phyloP scores from a whole-genome alignment of 805 yeast species.

The Lachancea fermentati region DNA sequence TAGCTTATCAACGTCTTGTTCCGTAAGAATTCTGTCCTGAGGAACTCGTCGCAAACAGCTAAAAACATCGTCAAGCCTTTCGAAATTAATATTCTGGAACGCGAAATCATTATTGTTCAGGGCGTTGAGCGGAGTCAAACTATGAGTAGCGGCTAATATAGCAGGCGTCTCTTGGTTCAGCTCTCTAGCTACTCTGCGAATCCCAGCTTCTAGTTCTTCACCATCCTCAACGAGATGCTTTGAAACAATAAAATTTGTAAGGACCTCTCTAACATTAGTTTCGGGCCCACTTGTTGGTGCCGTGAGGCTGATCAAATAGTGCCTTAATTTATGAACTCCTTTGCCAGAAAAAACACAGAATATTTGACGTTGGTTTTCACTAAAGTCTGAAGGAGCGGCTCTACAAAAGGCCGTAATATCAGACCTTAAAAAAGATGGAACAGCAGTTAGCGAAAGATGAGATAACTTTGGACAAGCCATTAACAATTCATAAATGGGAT shows the following conservation, averaged over 20 bases:
- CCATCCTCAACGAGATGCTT: slow-evolving; percentile 22
- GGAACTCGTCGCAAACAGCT: slow-evolving; percentile 16
- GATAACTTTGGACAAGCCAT: slow-evolving; percentile 81
- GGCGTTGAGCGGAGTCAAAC: slow-evolving; percentile 28
- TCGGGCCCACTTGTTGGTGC: slow-evolving; percentile 33
- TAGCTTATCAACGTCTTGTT: slow-evolving; percentile 20
- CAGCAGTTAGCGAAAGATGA: slow-evolving; percentile 89
- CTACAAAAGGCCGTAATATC: slow-evolving; percentile 86
- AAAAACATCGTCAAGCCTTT: slow-evolving; percentile 26
- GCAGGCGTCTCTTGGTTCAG: slow-evolving; percentile 33
- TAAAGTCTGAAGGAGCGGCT: slow-evolving; percentile 88
- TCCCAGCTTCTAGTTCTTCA: slow-evolving; percentile 27
- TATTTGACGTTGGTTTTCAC: slow-evolving; percentile 72
- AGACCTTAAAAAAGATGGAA: slow-evolving; percentile 76
- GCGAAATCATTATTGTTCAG: slow-evolving; percentile 24
- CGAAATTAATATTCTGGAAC: slow-evolving; percentile 30
- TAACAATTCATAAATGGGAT: slow-evolving; percentile 69
- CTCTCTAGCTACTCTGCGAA: slow-evolving; percentile 25
- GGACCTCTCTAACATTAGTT: slow-evolving; percentile 28
- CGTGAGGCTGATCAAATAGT: slow-evolving; percentile 47
- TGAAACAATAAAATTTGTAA: slow-evolving; percentile 26
- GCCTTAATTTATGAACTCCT: slow-evolving; percentile 75
- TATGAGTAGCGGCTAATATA: slow-evolving; percentile 30
- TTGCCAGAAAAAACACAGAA: slow-evolving; percentile 93
- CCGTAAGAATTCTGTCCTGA: slow-evolving; percentile 11